Evolutionary conservation across 1,139 yeast genomes (phyloP).

Genomic region (Geotrichum siamense): DNA sequence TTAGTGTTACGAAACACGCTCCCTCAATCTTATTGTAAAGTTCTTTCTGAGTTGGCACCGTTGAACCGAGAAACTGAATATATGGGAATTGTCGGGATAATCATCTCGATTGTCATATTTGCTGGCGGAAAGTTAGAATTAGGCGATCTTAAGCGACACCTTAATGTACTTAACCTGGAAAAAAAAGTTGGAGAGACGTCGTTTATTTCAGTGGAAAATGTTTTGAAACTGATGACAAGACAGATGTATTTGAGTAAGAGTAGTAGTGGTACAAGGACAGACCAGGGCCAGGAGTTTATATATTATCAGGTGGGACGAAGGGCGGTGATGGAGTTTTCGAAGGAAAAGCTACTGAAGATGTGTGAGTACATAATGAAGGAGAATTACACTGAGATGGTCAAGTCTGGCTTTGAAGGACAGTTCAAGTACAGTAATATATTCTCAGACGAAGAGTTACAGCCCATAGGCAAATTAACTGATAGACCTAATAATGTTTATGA

Average conservation of each 20-base stretch:
- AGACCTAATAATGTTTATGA: too few species aligned
- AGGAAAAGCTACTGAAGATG: conserved; percentile 10
- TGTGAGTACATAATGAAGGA: conserved; percentile 9
- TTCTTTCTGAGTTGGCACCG: conserved; percentile 1
- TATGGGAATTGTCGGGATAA: conserved; percentile 12
- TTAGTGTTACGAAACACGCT: conserved; percentile 10
- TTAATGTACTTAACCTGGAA: conserved; percentile 9
- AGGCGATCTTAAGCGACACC: conserved; percentile 9
- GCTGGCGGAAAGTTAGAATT: conserved; percentile 13
- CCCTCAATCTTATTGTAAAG: conserved; percentile 8
- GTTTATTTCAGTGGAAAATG: conserved; percentile 8
- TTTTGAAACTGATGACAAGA: conserved; percentile 8
- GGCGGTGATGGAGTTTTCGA: conserved; percentile 15
- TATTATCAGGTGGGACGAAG: conserved; percentile 16
- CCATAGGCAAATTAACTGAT: too few species aligned
- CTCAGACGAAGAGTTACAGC: too few species aligned
- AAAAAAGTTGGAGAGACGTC: conserved; percentile 5
- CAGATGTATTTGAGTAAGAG: conserved; percentile 14
- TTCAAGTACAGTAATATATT: conserved; percentile 13
- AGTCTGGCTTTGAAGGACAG: conserved; percentile 7
- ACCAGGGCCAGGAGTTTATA: conserved; percentile 10
- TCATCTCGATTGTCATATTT: conserved; percentile 13
- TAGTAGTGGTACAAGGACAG: conserved; percentile 10
- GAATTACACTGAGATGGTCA: conserved; percentile 4
- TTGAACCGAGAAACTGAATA: conserved; percentile 12